These are phyloP conservation scores for Silene conica DNA, from an alignment of 148 eudicot genomes.

Conservation along the genomic window DNA sequence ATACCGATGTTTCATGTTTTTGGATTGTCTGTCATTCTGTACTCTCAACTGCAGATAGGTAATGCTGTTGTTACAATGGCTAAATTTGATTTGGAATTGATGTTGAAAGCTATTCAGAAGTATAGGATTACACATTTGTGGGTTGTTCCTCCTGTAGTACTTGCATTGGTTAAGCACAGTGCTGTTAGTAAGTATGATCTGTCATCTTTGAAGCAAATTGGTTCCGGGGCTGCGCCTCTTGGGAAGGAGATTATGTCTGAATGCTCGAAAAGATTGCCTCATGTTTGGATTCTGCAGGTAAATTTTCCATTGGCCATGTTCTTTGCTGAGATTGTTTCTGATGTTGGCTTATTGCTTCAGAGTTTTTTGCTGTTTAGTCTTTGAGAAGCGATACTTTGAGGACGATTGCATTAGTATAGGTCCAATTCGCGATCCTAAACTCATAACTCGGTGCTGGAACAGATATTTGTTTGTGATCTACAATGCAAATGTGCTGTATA, in stretches of 20 bases:
- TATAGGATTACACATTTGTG: slow-evolving; percentile 58
- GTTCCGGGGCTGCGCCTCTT: slow-evolving; percentile 82
- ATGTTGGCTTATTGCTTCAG: not conserved
- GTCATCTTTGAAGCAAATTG: slow-evolving; percentile 62
- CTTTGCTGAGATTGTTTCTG: not conserved
- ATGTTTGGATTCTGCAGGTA: slow-evolving; percentile 53
- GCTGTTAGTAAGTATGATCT: slow-evolving; percentile 53
- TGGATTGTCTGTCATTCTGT: slow-evolving; percentile 54
- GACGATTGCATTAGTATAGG: no score
- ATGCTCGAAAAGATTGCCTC: slow-evolving; percentile 56
- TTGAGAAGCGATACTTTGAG: not conserved
- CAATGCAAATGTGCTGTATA: no score
- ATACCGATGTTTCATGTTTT: slow-evolving; percentile 87
- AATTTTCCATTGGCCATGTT: not conserved
- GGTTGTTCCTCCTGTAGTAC: slow-evolving; percentile 75
- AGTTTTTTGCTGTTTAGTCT: not conserved
- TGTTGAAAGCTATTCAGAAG: slow-evolving; percentile 58
- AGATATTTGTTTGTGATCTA: no score
- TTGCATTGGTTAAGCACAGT: slow-evolving; percentile 58
- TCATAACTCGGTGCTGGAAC: no score
- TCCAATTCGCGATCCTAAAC: no score
- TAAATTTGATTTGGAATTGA: slow-evolving; percentile 57
- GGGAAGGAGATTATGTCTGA: slow-evolving; percentile 77
- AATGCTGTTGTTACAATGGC: slow-evolving; percentile 47
- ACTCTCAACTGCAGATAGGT: slow-evolving; percentile 60